Evolutionary conservation across 768 basidiomycete genomes (phyloP), one percentile per base, ranked within the genome.

Genomic region (Tricholoma sp.): DNA sequence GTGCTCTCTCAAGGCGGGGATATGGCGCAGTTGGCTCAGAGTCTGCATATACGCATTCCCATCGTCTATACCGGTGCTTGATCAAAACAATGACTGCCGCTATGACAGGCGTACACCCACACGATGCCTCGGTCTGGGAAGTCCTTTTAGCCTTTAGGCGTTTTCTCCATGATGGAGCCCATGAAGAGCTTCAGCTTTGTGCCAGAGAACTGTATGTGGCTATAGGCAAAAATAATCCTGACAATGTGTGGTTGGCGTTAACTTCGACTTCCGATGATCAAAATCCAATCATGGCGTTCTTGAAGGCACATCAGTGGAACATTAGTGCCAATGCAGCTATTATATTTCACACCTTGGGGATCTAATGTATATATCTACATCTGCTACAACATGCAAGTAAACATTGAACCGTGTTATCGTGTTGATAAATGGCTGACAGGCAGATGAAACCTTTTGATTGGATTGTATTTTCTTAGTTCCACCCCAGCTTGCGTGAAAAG

Each of bases 181-280:
- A 97, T 58, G 81, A 81, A 51, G 94, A 94, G 64, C 73, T 98
- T 16, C 91, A 92, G 65, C 64, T 64, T 1, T 78, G 73, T 64
- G 91, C 90, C 12, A 76, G 80, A 59, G 73, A 78, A 22, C 67
- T 98, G 52, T 97, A 89, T 69, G 57, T 66, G 3, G 81, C 80
- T 16, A 75, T 93, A 39, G 79, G 73, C 22, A 72, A 65, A 60
- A 75, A 81, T 21, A 91, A 97, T 64, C 78, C 79, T 21, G 95
- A 98, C 71, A 83, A 85, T 2, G 86, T 95, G 5, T 98, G 95
- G 95, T 67, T 94, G 50, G 84, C 79, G 6, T 72, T 98, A 57
- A 70, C 71, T 46, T 79, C 79, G 12, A 89, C 88, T 0, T 68
- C 71, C 39, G 77, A 76, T 3, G 67, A 71, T 22, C 57, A 76